A percentile compares a stretch with the other conserved stretches of the same genome.
Conservation (phyloP, 352 stramenopile species). For the Stephanocyclus meneghinianus region DNA sequence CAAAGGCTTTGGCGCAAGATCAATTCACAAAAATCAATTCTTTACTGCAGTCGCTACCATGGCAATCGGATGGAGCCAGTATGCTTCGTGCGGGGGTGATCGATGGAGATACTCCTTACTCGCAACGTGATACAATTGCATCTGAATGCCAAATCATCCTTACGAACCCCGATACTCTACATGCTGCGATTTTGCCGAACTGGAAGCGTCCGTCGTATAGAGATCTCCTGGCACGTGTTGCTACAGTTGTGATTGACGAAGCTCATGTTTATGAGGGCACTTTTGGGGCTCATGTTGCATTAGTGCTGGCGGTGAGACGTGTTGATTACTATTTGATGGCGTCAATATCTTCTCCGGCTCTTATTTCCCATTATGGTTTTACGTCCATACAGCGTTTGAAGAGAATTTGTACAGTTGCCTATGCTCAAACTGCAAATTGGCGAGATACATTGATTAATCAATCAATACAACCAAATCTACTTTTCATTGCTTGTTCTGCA, state of each 20-base stretch:
- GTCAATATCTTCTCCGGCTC: neutral
- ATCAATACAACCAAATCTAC: constrained; percentile 17
- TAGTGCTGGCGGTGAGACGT: constrained; percentile 59
- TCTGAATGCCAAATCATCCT: constrained; percentile 91
- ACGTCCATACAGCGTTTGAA: constrained; percentile 8
- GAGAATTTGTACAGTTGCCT: constrained; percentile 12
- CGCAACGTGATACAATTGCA: constrained; percentile 86
- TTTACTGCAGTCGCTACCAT: constrained; percentile 74
- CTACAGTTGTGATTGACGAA: constrained; percentile 88
- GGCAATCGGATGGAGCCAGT: constrained; percentile 8
- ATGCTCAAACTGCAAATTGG: neutral
- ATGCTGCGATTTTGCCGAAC: constrained; percentile 93
- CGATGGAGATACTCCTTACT: constrained; percentile 93
- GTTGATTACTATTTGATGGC: neutral
- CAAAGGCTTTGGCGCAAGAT: constrained; percentile 97
- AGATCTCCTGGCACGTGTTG: constrained; percentile 87
- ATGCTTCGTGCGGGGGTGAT: constrained; percentile 73
- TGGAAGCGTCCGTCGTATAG: constrained; percentile 84
- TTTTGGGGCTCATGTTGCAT: constrained; percentile 87
- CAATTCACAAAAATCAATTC: constrained; percentile 89
- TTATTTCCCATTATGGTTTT: too few species aligned
- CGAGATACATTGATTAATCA: neutral
- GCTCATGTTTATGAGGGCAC: constrained; percentile 93
- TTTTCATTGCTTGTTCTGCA: constrained; percentile 93
- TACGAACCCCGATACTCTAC: constrained; percentile 98